phyloP scores from a whole-genome alignment of 305 asterid genomes.

The Ajuga reptans region DNA sequence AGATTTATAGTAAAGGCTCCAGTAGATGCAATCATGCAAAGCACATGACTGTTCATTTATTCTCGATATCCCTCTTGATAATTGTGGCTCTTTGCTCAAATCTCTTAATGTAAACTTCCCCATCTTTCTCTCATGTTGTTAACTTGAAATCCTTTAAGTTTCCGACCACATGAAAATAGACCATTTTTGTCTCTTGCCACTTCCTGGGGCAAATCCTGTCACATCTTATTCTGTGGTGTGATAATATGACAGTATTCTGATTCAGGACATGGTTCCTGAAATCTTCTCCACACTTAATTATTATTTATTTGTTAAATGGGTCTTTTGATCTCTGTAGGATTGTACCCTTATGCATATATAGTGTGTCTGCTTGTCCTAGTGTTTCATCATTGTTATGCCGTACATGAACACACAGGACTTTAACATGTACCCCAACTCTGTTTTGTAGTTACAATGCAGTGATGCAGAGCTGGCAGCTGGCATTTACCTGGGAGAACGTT shows the following conservation, averaged over 20 bases:
- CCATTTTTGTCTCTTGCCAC: neutral
- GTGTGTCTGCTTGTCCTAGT: neutral
- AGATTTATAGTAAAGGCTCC: neutral
- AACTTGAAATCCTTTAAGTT: neutral
- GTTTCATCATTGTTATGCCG: neutral
- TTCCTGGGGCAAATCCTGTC: neutral
- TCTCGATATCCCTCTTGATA: neutral
- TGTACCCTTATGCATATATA: neutral
- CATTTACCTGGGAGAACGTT: conserved; percentile 72
- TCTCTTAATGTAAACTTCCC: neutral
- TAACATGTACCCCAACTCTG: conserved; percentile 22
- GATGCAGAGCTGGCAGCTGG: conserved; percentile 88
- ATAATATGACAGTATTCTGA: neutral
- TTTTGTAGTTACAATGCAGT: conserved; percentile 56
- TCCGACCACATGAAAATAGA: neutral
- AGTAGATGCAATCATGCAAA: neutral
- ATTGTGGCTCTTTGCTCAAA: neutral
- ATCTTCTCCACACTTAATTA: neutral
- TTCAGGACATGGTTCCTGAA: neutral
- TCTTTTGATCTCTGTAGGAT: neutral
- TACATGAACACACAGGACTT: neutral
- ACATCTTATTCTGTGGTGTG: neutral
- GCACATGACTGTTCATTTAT: neutral
- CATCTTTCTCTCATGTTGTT: neutral
- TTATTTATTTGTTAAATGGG: neutral